These are phyloP conservation scores for Alternaria novae-zelandiae DNA, from an alignment of 2,329 filamentous ascomycete genomes.

Conservation along the genomic window DNA sequence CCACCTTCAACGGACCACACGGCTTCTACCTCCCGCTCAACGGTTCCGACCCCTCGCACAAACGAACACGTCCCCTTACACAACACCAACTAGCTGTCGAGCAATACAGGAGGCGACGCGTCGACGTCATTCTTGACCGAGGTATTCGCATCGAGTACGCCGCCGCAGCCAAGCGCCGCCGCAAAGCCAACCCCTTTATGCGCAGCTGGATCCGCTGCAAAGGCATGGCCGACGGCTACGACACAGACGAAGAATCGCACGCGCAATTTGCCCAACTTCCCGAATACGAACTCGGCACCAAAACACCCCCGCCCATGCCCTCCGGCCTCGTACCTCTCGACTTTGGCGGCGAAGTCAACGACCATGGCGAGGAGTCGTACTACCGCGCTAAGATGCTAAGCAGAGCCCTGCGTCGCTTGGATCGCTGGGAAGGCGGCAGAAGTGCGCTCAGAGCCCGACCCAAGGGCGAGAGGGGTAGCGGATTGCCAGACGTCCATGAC, in stretches of 20 bases:
- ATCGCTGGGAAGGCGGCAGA: constrained; percentile 67
- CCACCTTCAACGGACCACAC: constrained; percentile 58
- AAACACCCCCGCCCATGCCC: constrained; percentile 43
- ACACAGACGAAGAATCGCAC: constrained; percentile 51
- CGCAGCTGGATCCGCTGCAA: constrained; percentile 70
- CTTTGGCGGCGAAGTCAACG: constrained; percentile 65
- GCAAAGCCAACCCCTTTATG: constrained; percentile 70
- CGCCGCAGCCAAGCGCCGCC: constrained; percentile 66
- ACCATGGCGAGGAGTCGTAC: constrained; percentile 77
- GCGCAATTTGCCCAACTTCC: constrained; percentile 47
- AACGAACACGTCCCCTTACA: constrained; percentile 74
- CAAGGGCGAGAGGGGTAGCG: constrained; percentile 20
- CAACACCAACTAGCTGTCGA: constrained; percentile 84
- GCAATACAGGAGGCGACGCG: constrained; percentile 76
- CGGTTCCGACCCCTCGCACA: constrained; percentile 54
- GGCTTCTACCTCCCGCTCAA: constrained; percentile 59
- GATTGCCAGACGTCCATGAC: background rate
- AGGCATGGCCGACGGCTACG: constrained; percentile 53
- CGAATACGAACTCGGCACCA: constrained; percentile 36
- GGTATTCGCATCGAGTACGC: constrained; percentile 72
- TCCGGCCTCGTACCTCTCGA: constrained; percentile 67
- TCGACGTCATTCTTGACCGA: constrained; percentile 82
- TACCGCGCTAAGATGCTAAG: constrained; percentile 71
- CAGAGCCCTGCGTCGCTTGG: constrained; percentile 68
- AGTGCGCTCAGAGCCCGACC: constrained; percentile 33